These are phyloP conservation scores for Amauroascus niger DNA, from an alignment of 2,329 filamentous ascomycete species.

Conservation along the genomic window DNA sequence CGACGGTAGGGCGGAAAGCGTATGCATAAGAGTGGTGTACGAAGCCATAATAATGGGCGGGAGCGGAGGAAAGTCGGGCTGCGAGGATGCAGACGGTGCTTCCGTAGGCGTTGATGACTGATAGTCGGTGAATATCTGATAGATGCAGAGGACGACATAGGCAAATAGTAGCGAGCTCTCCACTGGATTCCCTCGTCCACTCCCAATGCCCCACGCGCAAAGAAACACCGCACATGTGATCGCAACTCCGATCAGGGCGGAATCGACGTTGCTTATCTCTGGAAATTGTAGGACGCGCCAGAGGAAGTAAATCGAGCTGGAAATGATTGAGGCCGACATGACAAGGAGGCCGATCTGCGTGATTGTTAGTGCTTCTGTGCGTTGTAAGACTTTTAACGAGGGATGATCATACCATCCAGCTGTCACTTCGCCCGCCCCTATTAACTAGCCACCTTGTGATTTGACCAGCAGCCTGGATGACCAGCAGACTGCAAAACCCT, in stretches of 20 bases:
- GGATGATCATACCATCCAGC: slow-evolving; percentile 69
- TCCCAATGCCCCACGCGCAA: slow-evolving; percentile 87
- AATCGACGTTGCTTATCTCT: slow-evolving; percentile 83
- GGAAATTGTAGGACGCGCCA: slow-evolving; percentile 93
- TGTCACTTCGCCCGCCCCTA: slow-evolving; percentile 74
- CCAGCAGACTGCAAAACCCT: slow-evolving; percentile 89
- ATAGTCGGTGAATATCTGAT: slow-evolving; percentile 99
- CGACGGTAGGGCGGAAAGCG: slow-evolving; percentile 70
- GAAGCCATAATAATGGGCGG: slow-evolving; percentile 98
- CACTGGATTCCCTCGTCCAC: slow-evolving; percentile 85
- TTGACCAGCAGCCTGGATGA: slow-evolving; percentile 90
- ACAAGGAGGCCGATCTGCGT: slow-evolving; percentile 74
- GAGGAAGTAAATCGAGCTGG: slow-evolving; percentile 88
- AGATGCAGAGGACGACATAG: slow-evolving; percentile 96
- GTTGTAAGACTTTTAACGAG: neutral
- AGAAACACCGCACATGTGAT: slow-evolving; percentile 89
- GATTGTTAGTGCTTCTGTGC: slow-evolving; percentile 2
- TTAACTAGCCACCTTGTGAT: slow-evolving; percentile 94
- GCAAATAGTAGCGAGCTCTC: slow-evolving; percentile 93
- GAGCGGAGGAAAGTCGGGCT: slow-evolving; percentile 80
- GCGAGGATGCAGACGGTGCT: slow-evolving; percentile 45
- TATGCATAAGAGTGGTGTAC: slow-evolving; percentile 80
- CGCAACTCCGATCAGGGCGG: slow-evolving; percentile 81
- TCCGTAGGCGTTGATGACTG: slow-evolving; percentile 62
- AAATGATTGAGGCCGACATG: slow-evolving; percentile 81